Base-by-base conservation (phyloP, 2,329 filamentous ascomycete genomes). In the Trichophyton simii region DNA sequence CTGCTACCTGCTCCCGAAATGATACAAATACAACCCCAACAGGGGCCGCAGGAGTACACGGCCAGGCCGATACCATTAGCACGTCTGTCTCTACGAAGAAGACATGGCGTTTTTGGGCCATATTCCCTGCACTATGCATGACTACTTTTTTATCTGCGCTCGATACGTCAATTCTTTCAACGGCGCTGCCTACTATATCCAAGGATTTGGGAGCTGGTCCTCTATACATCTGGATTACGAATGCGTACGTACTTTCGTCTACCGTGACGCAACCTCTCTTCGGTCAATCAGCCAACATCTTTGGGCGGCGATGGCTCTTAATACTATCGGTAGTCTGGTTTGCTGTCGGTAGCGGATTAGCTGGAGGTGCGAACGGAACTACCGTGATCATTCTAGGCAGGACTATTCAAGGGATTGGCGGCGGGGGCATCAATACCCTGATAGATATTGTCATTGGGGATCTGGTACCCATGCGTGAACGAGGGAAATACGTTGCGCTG, bases 271-370 rank as follows among this genome's bases (percentile, higher is more conserved):
- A 80, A 61, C 81, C 81, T 0, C 65, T 82, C 0, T 78, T 77
- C 50, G 79, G 79, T 0, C 79, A 83, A 66, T 62, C 81, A 0
- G 73, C 77, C 13, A 75, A 82, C 62, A 72, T 83, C 38, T 82
- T 77, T 64, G 81, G 82, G 3, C 73, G 80, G 1, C 73, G 77
- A 25, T 76, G 69, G 59, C 67, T 73, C 41, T 71, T 72, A n/a
- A 69, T 80, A 0, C 54, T 64, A 3, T 68, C 75, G 7, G 72
- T 81, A 1, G 71, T 68, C 2, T 59, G 80, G 1, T 82, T 82
- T 61, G 72, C 70, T 63, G 58, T 63, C 15, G 41, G 41, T 15
- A 44, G 41, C 7, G 41, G 41, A n/a, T n/a, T 44, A n/a, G 13
- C 15, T 18, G 41, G n/a, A n/a, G 11, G 41, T 44, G 41, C 41